phyloP scores from a whole-genome alignment of 805 yeast genomes.

The Barnettozyma siamensis region DNA sequence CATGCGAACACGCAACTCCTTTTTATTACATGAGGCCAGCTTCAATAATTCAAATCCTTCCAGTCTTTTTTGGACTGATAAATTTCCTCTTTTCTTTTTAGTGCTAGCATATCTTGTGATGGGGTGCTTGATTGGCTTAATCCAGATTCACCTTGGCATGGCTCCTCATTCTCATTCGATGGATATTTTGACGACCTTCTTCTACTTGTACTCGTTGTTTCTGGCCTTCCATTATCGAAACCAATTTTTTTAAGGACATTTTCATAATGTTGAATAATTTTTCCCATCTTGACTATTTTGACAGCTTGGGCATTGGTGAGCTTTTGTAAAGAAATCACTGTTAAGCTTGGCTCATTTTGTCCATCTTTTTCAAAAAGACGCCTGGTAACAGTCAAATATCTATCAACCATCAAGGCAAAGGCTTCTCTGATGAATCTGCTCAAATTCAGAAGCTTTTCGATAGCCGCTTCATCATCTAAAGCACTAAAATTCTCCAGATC shows the following conservation, averaged over 20 bases:
- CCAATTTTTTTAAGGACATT: conserved; percentile 7
- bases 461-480: conserved; percentile 7
- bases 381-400: conserved; percentile 11
- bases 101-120: too few species aligned
- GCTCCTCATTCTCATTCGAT: background rate
- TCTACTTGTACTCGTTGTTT: background rate
- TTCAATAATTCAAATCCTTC: too few species aligned
- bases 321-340: conserved; percentile 10
- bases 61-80: too few species aligned
- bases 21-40: too few species aligned
- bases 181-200: background rate
- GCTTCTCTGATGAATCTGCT: conserved; percentile 17
- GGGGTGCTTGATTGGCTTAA: too few species aligned
- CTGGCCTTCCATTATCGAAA: conserved; percentile 6
- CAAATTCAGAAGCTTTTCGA: conserved; percentile 5
- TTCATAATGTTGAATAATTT: conserved; percentile 9
- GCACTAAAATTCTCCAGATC: background rate
- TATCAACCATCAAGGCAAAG: conserved; percentile 12
- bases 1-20: too few species aligned
- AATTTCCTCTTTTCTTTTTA: too few species aligned
- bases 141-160: background rate
- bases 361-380: conserved; percentile 8
- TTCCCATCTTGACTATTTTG: conserved; percentile 7
- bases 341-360: conserved; percentile 3
- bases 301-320: conserved; percentile 8